A percentile compares a stretch with the other conserved stretches of the same genome.
These are phyloP conservation scores for Celoporthe dispersa DNA, from an alignment of 2,329 filamentous ascomycete genomes.

Conservation along the genomic window DNA sequence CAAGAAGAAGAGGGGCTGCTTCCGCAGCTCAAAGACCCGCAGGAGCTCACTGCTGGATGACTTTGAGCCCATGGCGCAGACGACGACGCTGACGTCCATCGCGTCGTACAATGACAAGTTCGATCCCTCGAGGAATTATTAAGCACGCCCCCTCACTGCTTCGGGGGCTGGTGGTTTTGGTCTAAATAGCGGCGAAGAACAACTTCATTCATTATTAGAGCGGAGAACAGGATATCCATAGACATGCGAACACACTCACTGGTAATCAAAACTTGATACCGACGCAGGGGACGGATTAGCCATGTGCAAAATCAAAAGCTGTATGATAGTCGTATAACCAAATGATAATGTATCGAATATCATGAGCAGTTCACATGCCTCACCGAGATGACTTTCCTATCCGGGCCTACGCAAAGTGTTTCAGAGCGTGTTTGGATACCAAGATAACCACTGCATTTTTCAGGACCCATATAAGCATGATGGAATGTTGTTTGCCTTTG, in stretches of 20 bases:
- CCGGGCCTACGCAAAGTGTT: too few relatives aligned
- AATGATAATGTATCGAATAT: not conserved
- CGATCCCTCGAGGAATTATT: slow-evolving; percentile 27
- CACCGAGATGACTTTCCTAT: too few relatives aligned
- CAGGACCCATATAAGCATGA: too few relatives aligned
- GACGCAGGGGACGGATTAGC: not conserved
- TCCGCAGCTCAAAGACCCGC: slow-evolving; percentile 16
- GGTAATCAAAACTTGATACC: not conserved
- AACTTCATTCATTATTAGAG: not conserved
- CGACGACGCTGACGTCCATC: not conserved
- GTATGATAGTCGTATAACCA: not conserved
- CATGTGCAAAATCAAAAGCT: not conserved
- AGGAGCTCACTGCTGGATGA: slow-evolving; percentile 20
- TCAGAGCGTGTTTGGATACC: too few relatives aligned
- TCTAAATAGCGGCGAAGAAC: not conserved
- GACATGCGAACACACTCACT: not conserved
- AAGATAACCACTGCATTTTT: too few relatives aligned
- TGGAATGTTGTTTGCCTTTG: too few relatives aligned
- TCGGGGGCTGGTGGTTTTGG: not conserved
- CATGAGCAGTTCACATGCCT: not conserved
- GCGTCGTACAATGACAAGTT: slow-evolving; percentile 24
- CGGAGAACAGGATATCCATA: not conserved
- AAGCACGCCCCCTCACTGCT: not conserved
- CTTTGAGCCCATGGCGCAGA: slow-evolving; percentile 18
- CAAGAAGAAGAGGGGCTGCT: slow-evolving; percentile 25